Evolutionary conservation across 345 rosid species (phyloP).

Genomic region (Boechera divaricarpa): DNA sequence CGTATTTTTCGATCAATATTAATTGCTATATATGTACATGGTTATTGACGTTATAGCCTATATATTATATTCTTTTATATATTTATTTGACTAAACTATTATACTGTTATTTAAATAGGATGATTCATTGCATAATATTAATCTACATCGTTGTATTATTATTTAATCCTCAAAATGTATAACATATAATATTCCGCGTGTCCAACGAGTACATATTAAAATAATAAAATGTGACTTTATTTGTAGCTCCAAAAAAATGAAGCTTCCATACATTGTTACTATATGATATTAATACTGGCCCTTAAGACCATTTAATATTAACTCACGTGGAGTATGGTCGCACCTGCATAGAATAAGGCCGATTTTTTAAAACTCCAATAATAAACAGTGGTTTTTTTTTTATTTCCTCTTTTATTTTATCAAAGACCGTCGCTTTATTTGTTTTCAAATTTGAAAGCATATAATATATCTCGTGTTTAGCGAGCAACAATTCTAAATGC

Average conservation of each 20-base stretch:
- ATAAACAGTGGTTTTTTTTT: not conserved
- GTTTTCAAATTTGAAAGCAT: not conserved
- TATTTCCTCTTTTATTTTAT: not conserved
- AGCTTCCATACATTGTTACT: not conserved
- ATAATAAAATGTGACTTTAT: slow-evolving; percentile 19
- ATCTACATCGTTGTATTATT: not conserved
- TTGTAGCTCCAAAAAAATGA: not conserved
- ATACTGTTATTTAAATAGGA: not conserved
- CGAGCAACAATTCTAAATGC: not conserved
- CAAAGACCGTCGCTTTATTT: not conserved
- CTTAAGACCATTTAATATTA: not conserved
- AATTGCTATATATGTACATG: slow-evolving; percentile 3
- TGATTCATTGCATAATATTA: not conserved
- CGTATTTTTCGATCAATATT: not conserved
- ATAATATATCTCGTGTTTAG: not conserved
- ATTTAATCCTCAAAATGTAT: not conserved
- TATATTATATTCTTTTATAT: not conserved
- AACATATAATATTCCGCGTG: slow-evolving; percentile 21
- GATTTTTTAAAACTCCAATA: not conserved
- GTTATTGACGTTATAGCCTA: not conserved
- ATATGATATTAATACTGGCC: not conserved
- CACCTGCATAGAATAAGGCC: not conserved
- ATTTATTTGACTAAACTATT: not conserved
- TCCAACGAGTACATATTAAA: slow-evolving; percentile 33
- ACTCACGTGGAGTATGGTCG: not conserved